These are phyloP conservation scores for Chaetomium cochliodes DNA, from an alignment of 495 filamentous ascomycete genomes.

Conservation along the genomic window DNA sequence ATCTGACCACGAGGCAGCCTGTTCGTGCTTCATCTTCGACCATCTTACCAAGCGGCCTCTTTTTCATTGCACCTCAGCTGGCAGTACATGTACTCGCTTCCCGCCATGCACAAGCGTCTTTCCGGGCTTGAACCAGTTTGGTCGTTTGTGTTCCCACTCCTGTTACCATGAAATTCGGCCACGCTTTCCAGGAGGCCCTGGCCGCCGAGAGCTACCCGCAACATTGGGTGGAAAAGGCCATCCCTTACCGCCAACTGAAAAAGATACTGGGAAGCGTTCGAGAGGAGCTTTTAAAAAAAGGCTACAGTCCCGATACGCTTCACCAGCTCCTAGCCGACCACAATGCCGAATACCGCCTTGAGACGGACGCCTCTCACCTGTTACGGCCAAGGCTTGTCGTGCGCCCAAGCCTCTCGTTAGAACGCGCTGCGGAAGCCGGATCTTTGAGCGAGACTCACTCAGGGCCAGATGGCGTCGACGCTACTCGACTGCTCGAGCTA, in stretches of 20 bases:
- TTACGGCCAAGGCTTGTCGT: conserved; percentile 34
- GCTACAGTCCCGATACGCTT: conserved; percentile 61
- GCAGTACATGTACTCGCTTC: conserved; percentile 13
- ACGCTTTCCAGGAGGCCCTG: conserved; percentile 60
- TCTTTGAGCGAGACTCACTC: conserved; percentile 14
- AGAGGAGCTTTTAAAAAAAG: conserved; percentile 57
- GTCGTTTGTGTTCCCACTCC: conserved; percentile 24
- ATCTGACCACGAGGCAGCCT: not conserved
- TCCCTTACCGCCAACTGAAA: conserved; percentile 71
- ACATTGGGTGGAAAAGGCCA: conserved; percentile 67
- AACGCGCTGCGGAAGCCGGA: not conserved
- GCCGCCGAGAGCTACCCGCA: conserved; percentile 57
- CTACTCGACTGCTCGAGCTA: not conserved
- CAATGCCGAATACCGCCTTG: conserved; percentile 50
- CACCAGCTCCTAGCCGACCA: conserved; percentile 47
- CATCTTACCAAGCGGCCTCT: not conserved
- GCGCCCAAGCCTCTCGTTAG: conserved; percentile 21
- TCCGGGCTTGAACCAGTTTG: conserved; percentile 22
- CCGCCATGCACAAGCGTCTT: conserved; percentile 33
- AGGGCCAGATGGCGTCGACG: not conserved
- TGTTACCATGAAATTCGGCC: conserved; percentile 70
- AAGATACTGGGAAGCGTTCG: conserved; percentile 70
- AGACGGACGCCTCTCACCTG: conserved; percentile 33
- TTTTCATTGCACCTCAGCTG: not conserved
- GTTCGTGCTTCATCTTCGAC: not conserved